Conservation (phyloP, 208 protist genomes). For the Wallacemonas sp. region DNA sequence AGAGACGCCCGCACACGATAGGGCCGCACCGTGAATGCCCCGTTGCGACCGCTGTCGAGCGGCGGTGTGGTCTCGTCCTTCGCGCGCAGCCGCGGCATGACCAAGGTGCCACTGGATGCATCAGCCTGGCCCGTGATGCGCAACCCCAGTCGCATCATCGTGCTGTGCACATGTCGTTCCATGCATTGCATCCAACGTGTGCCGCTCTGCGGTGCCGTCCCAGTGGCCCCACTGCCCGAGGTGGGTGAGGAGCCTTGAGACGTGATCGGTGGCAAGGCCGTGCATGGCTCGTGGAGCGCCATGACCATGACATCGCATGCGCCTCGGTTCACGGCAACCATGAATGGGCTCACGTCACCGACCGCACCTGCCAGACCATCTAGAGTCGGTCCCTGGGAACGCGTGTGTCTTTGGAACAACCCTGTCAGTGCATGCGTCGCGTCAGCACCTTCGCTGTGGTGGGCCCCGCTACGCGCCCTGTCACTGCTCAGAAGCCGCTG, state of each 20-base stretch:
- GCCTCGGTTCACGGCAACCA: conserved; percentile 38
- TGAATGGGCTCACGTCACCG: conserved; percentile 24
- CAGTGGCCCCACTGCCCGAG: neutral
- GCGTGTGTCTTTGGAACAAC: conserved; percentile 12
- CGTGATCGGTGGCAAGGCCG: neutral
- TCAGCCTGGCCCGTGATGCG: neutral
- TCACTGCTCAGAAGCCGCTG: conserved; percentile 15
- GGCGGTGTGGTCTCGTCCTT: conserved; percentile 1
- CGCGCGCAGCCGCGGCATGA: neutral
- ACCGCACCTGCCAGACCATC: too few relatives aligned
- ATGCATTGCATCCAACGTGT: conserved; percentile 25
- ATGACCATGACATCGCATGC: conserved; percentile 54
- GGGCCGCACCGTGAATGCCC: conserved; percentile 42
- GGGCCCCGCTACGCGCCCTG: neutral
- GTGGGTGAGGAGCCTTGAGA: conserved; percentile 11
- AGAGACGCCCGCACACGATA: conserved; percentile 35
- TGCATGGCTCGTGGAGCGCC: conserved; percentile 49
- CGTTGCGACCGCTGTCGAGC: conserved; percentile 8
- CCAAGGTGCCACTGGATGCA: conserved; percentile 10
- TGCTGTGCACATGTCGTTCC: conserved; percentile 30
- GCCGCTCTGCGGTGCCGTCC: neutral
- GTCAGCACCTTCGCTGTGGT: conserved; percentile 1
- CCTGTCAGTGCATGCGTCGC: neutral
- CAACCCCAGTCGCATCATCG: conserved; percentile 28
- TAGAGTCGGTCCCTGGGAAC: conserved; percentile 5